Percentiles rank a stretch among this genome's conserved stretches.
Conservation (phyloP, 306 rosid species). For the Comarum palustre region DNA sequence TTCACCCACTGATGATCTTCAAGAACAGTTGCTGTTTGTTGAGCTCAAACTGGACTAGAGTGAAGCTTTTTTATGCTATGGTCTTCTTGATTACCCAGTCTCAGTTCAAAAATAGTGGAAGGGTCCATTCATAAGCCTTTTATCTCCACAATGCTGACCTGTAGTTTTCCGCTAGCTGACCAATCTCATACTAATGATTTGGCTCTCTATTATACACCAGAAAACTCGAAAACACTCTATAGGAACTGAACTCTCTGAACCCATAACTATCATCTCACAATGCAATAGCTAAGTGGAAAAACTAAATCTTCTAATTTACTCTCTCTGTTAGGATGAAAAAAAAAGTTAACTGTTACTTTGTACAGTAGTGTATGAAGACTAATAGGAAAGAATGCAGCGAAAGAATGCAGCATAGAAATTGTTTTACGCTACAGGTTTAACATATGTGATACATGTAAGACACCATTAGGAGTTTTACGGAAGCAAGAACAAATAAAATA, state of each 20-base stretch:
- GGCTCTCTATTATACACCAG: neutral
- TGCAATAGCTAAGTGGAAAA: neutral
- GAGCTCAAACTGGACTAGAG: neutral
- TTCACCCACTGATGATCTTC: neutral
- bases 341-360: neutral
- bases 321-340: neutral
- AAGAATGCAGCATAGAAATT: neutral
- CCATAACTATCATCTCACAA: neutral
- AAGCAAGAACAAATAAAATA: neutral
- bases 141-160: neutral
- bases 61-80: neutral
- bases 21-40: neutral
- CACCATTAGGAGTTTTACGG: too few species aligned
- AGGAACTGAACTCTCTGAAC: neutral
- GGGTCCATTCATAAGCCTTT: slow-evolving; percentile 5
- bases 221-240: neutral
- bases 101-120: neutral
- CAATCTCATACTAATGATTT: neutral
- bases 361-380: neutral
- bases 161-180: neutral
- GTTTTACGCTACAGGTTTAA: neutral
- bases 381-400: too few species aligned
- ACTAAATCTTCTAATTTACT: neutral
- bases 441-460: neutral
- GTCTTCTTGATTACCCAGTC: neutral